Percentiles rank a stretch among this genome's conserved stretches.
Evolutionary conservation across 306 rosid genomes (phyloP).

Genomic region (Coriaria nepalensis): DNA sequence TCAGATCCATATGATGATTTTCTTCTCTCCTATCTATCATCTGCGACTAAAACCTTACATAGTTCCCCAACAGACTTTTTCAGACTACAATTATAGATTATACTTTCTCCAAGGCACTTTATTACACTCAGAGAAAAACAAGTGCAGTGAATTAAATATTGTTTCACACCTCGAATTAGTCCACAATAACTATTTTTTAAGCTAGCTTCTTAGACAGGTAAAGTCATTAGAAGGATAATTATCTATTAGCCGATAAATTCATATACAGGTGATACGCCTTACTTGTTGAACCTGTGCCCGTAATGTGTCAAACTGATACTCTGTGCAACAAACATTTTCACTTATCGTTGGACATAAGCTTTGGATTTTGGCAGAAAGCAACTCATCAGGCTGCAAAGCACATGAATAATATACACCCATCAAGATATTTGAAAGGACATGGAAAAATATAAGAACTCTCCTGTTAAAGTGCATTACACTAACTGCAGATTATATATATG

Average conservation of each 20-base stretch:
- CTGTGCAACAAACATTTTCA: constrained; percentile 85
- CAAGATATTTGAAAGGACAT: not conserved
- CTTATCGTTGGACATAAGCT: constrained; percentile 74
- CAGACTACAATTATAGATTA: not conserved
- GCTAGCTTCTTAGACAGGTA: not conserved
- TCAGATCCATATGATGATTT: too few species aligned
- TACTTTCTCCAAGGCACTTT: not conserved
- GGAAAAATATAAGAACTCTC: too few species aligned
- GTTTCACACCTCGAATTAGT: too few species aligned
- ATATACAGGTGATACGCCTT: constrained; percentile 14
- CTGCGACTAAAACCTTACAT: too few species aligned
- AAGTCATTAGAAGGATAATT: not conserved
- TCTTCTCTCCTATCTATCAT: too few species aligned
- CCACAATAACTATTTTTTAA: too few species aligned
- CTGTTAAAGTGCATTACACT: constrained; percentile 3
- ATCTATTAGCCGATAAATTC: not conserved
- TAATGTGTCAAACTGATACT: constrained; percentile 65
- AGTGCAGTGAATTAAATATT: too few species aligned
- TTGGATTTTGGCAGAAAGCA: constrained; percentile 82
- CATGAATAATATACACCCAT: not conserved
- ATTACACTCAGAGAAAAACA: not conserved
- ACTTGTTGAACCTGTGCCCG: constrained; percentile 87
- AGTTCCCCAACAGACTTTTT: too few species aligned
- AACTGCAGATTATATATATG: constrained; percentile 3
- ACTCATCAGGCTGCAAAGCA: constrained; percentile 60